Base-by-base conservation (phyloP, 1,284 basidiomycete genomes). In the Rhodotorula glutinis region DNA sequence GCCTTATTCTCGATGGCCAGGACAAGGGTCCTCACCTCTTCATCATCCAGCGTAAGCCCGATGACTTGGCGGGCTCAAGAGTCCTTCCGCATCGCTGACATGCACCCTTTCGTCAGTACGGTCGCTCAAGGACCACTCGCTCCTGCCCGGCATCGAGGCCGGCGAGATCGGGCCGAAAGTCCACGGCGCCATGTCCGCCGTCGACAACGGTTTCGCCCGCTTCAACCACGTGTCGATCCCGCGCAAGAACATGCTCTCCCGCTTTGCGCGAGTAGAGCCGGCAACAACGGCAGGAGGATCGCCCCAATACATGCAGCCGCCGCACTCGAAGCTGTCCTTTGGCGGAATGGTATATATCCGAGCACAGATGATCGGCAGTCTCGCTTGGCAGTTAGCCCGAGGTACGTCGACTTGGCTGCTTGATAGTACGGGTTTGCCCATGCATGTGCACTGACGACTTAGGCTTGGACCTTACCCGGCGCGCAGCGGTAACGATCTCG, bases 91-190 rank as follows among this genome's bases (percentile, higher is more conserved):
- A 21, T 25, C 5, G 11, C 38, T 47, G 29, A 57, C 44, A 5
- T 38, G 33, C 33, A 13, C 11, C 4, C 7, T 2, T 3, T 3
- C 2, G 9, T 10, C 53, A 73, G 77, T 90, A 16, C 79, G 88
- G 46, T 85, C 84, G 25, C 73, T 88, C 52, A 82, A 88, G 83
- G 73, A 55, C 77, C 88, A 90, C 73, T 81, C 77, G 40, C 75
- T 83, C 5, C 78, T 88, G 23, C 85, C 85, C n/a, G 87, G 87
- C 4, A 86, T 89, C 44, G 81, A 76, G 7, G 82, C 86, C n/a
- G 89, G 89, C 9, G 89, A 91, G 73, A 90, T 91, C 62, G 89
- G 89, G 17, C 85, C 88, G 3, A 89, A 89, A 73, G 84, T 84
- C 2, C 79, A 85, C 72, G 82, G 77, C 29, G 87, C 84, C 3